Conservation (phyloP, 2,329 filamentous ascomycete genomes). For the Penicillium sclerotiorum region DNA sequence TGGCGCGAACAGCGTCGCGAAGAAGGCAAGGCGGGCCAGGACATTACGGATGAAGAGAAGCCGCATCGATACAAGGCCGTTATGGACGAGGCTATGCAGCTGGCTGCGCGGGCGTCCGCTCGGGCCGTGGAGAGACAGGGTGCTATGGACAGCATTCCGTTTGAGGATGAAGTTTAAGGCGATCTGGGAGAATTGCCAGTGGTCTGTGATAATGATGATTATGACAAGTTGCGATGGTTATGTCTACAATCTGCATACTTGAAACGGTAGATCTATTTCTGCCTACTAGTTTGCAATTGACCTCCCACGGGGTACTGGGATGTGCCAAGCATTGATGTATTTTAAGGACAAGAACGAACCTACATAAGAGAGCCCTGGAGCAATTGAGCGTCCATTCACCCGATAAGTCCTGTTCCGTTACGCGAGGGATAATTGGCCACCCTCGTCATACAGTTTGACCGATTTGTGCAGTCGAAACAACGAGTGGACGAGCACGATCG, state of each 20-base stretch:
- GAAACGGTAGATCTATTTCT: too few relatives aligned
- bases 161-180: conserved; percentile 46
- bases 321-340: neutral
- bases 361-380: too few relatives aligned
- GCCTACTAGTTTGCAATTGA: neutral
- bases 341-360: neutral
- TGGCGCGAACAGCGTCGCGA: conserved; percentile 44
- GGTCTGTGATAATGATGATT: neutral
- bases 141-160: conserved; percentile 54
- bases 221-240: neutral
- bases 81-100: conserved; percentile 48
- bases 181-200: neutral
- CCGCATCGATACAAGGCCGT: conserved; percentile 43
- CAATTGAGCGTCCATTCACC: too few relatives aligned
- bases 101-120: conserved; percentile 49
- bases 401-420: too few relatives aligned
- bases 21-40: conserved; percentile 56
- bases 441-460: neutral
- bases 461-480: too few relatives aligned
- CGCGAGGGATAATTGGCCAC: too few relatives aligned
- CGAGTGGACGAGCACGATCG: conserved; percentile 1
- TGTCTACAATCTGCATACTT: too few relatives aligned
- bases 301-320: neutral
- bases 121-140: conserved; percentile 49
- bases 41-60: conserved; percentile 38